Evolutionary conservation across 208 protist species (phyloP).

Genomic region (Crithidia fasciculata): DNA sequence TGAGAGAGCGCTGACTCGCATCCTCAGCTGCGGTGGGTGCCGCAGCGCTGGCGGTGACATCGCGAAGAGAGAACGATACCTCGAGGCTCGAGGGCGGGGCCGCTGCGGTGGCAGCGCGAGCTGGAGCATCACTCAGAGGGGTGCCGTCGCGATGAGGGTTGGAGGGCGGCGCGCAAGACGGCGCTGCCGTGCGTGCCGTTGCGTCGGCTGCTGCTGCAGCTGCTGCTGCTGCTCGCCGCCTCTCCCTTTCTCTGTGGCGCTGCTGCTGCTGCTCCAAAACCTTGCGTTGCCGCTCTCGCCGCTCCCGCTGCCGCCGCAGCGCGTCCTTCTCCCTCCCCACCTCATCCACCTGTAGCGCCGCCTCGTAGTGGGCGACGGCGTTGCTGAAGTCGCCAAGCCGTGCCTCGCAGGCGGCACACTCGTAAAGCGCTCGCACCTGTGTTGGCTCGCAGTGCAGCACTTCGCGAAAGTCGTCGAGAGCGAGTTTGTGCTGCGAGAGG

Average conservation of each 20-base stretch:
- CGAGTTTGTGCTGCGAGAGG: conserved; percentile 56
- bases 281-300: conserved; percentile 7
- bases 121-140: background rate
- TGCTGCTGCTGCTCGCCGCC: background rate
- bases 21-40: background rate
- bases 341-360: conserved; percentile 60
- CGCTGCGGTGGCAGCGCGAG: no score
- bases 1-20: conserved; percentile 4
- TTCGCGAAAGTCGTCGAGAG: conserved; percentile 64
- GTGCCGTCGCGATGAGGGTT: background rate
- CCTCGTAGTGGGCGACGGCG: conserved; percentile 86
- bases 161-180: background rate
- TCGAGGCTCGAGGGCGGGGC: no score
- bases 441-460: conserved; percentile 63
- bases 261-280: conserved; percentile 11
- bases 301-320: conserved; percentile 15
- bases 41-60: no score
- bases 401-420: conserved; percentile 77
- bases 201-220: background rate
- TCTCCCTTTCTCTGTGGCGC: conserved; percentile 1
- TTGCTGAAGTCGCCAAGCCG: conserved; percentile 64
- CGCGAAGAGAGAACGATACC: no score
- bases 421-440: conserved; percentile 70
- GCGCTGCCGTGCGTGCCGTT: no score
- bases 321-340: conserved; percentile 18